Evolutionary conservation across 352 stramenopile genomes (phyloP).

Genomic region (Nannochloropsis limnetica): DNA sequence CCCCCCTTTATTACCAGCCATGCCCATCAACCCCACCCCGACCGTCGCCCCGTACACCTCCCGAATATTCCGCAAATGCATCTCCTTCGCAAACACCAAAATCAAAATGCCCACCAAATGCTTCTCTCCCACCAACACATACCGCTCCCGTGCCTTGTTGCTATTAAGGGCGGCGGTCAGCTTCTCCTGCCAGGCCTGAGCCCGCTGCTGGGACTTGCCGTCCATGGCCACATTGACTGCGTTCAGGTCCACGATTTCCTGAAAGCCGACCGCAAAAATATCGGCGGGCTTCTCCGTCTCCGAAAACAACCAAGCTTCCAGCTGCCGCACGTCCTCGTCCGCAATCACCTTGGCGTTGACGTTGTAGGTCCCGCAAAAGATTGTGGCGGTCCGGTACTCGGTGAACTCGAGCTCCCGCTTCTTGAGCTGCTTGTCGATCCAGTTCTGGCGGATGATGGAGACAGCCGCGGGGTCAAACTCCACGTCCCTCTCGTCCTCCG

Average conservation of each 20-base stretch:
- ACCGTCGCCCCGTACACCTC: conserved; percentile 66
- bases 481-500: not conserved
- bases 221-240: conserved; percentile 97
- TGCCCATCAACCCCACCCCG: conserved; percentile 93
- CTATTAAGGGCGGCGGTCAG: not conserved
- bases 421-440: conserved; percentile 36
- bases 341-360: conserved; percentile 93
- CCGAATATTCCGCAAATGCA: conserved; percentile 58
- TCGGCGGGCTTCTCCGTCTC: conserved; percentile 59
- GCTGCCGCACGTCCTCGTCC: conserved; percentile 45
- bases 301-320: conserved; percentile 65
- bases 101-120: conserved; percentile 93
- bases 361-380: conserved; percentile 94
- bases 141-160: conserved; percentile 54
- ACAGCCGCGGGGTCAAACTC: conserved; percentile 18
- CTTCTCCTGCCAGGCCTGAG: conserved; percentile 45
- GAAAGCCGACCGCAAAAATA: conserved; percentile 79
- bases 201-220: conserved; percentile 70
- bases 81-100: conserved; percentile 81
- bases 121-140: conserved; percentile 71
- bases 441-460: conserved; percentile 5
- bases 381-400: not conserved
- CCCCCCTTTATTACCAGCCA: conserved; percentile 98
- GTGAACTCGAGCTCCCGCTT: conserved; percentile 35
- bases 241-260: conserved; percentile 99